A percentile compares a stretch with the other conserved stretches of the same genome.
Evolutionary conservation across 768 basidiomycete genomes (phyloP).

Genomic region (Auriscalpium microsporum): DNA sequence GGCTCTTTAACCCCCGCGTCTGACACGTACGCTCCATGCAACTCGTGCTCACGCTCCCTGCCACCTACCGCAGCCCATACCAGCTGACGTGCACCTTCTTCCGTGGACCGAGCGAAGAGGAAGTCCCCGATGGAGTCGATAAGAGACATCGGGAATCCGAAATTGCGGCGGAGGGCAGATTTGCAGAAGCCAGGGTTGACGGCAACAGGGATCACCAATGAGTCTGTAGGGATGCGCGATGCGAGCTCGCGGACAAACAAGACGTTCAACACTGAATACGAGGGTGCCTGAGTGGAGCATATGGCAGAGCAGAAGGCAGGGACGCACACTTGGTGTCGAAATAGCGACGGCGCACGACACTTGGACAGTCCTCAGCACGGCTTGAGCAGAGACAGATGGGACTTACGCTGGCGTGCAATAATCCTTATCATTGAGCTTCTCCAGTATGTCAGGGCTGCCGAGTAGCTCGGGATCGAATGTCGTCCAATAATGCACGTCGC

Average conservation of each 20-base stretch:
- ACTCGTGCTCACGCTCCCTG: background rate
- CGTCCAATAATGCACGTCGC: slow-evolving; percentile 28
- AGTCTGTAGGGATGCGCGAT: background rate
- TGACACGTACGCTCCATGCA: background rate
- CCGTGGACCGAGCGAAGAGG: background rate
- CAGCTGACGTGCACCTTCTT: background rate
- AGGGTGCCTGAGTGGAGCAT: background rate
- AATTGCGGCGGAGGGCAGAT: background rate
- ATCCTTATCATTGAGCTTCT: background rate
- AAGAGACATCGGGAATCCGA: too few relatives aligned
- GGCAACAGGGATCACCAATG: background rate
- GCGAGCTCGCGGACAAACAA: slow-evolving; percentile 1
- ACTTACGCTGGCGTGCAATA: background rate
- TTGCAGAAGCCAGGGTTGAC: slow-evolving; percentile 3
- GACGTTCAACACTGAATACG: background rate
- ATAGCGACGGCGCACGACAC: background rate
- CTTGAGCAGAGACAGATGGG: background rate
- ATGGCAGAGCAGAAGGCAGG: background rate
- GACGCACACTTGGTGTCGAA: background rate
- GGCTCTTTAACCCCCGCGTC: background rate
- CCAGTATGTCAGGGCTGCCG: background rate
- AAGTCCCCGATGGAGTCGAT: background rate
- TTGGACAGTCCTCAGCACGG: background rate
- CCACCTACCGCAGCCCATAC: background rate
- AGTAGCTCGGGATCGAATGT: background rate